Base-by-base conservation (phyloP, 495 filamentous ascomycete species). In the Bryoglossum gracile region DNA sequence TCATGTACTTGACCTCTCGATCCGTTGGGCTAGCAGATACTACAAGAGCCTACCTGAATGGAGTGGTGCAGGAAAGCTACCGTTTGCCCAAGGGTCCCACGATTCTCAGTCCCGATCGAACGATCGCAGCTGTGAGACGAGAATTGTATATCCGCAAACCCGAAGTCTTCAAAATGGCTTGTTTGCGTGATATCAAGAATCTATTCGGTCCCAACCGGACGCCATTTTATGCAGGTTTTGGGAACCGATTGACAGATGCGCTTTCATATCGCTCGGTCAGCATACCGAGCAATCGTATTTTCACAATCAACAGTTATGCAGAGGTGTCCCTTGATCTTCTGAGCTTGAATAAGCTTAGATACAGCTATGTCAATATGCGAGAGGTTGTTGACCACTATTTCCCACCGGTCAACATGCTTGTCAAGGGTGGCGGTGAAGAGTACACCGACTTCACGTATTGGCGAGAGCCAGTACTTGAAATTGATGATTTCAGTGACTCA, bases 81-180 rank as follows among this genome's bases (percentile, higher is more conserved):
- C 79, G 78, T 24, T 61, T 99, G 13, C 92, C 92, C 0, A 84
- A 83, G 56, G 92, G 92, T 0, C 92, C 92, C 3, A 89, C 90
- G 0, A 96, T 99, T 49, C 82, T 95, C 65, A 92, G 86, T 32
- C 92, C 92, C 0, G 92, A 99, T 66, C 78, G 92, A 22, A 97
- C 90, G 0, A 94, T 97, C 68, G 88, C 94, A n/a, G 94, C 92
- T 0, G 71, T 99, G 14, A 75, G 91, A 55, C 80, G 92, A 32
- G 92, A 99, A 62, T 82, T 99, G 9, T 99, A 99, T 59, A 73
- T 99, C 16, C 81, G 94, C 35, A 95, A 97, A 65, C 92, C 92
- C 0, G 90, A 99, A 61, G 88, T 97, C 3, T 99, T 99, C 78
- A 99, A 99, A 68, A 99, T 99, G 92, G 84, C 91, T 4, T 97